Conservation (phyloP, 768 basidiomycete genomes). For the Xerocomellus chrysenteron region DNA sequence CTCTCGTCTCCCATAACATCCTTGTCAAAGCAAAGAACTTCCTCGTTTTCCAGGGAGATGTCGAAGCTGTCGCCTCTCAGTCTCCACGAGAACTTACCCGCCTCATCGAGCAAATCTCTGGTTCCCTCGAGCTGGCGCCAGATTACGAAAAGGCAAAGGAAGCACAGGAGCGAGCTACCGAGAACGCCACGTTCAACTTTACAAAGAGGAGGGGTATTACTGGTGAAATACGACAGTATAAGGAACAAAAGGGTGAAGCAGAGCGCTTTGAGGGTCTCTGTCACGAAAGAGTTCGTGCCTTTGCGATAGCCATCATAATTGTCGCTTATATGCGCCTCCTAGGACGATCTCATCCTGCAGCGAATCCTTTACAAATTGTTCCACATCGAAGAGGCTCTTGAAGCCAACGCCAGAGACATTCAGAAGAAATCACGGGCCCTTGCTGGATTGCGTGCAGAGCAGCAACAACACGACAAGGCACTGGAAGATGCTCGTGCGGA, state of each 20-base stretch:
- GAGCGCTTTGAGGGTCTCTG: constrained; percentile 80
- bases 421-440: constrained; percentile 73
- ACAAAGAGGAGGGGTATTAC: constrained; percentile 91
- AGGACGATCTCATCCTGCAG: constrained; percentile 82
- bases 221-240: constrained; percentile 95
- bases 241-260: constrained; percentile 94
- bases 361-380: constrained; percentile 86
- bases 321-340: constrained; percentile 10
- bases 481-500: constrained; percentile 73
- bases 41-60: constrained; percentile 98
- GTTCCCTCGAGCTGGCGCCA: constrained; percentile 82
- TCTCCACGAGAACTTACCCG: constrained; percentile 85
- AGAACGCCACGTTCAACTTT: constrained; percentile 93
- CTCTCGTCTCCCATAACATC: constrained; percentile 87
- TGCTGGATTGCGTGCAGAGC: constrained; percentile 63
- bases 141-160: constrained; percentile 91
- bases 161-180: constrained; percentile 86
- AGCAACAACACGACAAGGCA: constrained; percentile 65
- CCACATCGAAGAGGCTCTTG: constrained; percentile 84
- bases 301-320: not conserved
- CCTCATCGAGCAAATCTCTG: constrained; percentile 94
- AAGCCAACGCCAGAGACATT: constrained; percentile 67
- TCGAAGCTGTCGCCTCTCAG: constrained; percentile 96
- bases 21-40: constrained; percentile 99
- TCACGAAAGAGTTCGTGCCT: constrained; percentile 61